Base-by-base conservation (phyloP, 2,329 filamentous ascomycete species). In the Keithomyces neogunnii region DNA sequence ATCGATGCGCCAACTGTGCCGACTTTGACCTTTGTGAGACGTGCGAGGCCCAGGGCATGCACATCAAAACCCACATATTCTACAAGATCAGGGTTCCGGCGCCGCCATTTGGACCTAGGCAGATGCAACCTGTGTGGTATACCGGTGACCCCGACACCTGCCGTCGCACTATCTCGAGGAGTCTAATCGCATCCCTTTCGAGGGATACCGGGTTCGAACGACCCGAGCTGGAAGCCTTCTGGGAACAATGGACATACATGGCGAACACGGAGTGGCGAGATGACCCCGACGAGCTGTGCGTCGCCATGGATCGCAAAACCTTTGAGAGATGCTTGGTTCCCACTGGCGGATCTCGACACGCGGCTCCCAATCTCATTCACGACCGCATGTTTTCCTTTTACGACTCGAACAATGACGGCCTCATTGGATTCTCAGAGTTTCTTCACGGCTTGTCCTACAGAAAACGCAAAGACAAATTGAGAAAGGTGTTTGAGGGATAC, bases 321-420 rank as follows among this genome's bases (percentile, higher is more conserved):
- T 99, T 99, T 69, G 89, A 96, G 64, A 84, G 88, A 46, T 95
- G 90, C 59, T 83, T 97, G 54, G 85, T 95, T 6, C 89, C 89
- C 3, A 87, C 87, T n/a, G 88, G 86, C 11, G 86, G 86, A n/a
- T 81, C 83, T 52, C 81, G 85, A 33, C 85, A 89, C 51, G 82
- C 86, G 9, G 79, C 86, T 1, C 89, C 92, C 1, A 96, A 95
- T 64, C 80, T 96, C 11, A 88, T 99, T 53, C 93, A 95, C 63
- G 92, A 99, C 66, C 86, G 93, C 58, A 93, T 96, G 80, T 99
- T 97, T 69, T 82, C 88, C 48, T 96, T 96, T 66, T 99, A 96
- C 66, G 93, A 99, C 68, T 88, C 85, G 33, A 92, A 97, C 65
- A 79, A 82, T 42, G 89, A 99, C 63, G 88, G 87, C 28, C 73